Base-by-base conservation (phyloP, 192 early-diverging fungal genomes). In the Phlyctochytrium bullatum region DNA sequence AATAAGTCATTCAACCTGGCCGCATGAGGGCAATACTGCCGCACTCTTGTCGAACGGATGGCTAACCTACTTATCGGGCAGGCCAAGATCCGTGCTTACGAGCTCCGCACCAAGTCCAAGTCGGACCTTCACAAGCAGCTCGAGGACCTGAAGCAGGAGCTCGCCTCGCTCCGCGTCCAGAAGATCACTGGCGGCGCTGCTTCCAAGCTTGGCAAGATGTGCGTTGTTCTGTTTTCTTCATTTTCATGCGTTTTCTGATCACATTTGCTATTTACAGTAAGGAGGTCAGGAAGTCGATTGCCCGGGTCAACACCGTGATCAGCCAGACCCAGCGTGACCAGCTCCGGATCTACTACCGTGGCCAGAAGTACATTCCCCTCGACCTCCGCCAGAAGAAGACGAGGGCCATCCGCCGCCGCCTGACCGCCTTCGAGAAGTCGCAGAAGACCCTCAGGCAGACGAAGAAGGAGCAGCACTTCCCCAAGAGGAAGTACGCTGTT, bases 341-440 rank as follows among this genome's bases (percentile, higher is more conserved):
- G 79, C 88, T 94, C 62, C 92, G 92, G 71, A 77, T 87, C 61
- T 90, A 89, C 87, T 98, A 94, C 88, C 88, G 91, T 75, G 86
- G 88, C 76, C 97, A 94, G 89, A 98, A 97, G 89, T 91, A 92
- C 85, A 73, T 86, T 40, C 97, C 97, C 66, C 82, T 95, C 69
- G 97, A 99, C 83, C 91, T 99, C 81, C 93, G 97, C 76, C 83
- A 82, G 78, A 99, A 99, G 91, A 94, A 94, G 89, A 99, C 96
- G 69, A 93, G 97, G 77, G 97, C 97, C 69, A 90, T 98, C 81
- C 94, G 97, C 64, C 93, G 95, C 73, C 89, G 90, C 66, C 84
- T 99, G 82, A 94, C 94, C 86, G 76, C 83, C 73, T 64, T 77
- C 76, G 93, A 98, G 85, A 73, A 77, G 50, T 73, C 87, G 65